Percentiles rank a stretch among this genome's conserved stretches.
These are phyloP conservation scores for Wolfiporia cocos DNA, from an alignment of 1,284 basidiomycete species.

Conservation along the genomic window DNA sequence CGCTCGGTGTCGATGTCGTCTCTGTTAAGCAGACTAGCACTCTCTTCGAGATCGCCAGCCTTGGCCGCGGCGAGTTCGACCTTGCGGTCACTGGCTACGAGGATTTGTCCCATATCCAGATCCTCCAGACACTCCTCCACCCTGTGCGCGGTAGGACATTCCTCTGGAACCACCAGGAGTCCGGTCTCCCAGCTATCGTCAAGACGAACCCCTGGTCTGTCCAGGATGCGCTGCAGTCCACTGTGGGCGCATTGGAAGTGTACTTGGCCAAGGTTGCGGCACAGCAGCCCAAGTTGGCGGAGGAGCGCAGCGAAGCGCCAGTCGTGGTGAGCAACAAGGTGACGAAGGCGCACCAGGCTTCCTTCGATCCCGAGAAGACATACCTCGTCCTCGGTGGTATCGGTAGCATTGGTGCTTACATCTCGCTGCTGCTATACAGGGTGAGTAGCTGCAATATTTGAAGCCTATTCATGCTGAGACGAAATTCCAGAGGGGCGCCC, in stretches of 20 bases:
- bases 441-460: no score
- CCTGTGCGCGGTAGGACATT: constrained; percentile 2
- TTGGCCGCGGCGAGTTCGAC: constrained; percentile 3
- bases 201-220: no score
- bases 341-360: neutral
- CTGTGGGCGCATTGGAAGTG: no score
- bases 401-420: constrained; percentile 23
- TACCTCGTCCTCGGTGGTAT: constrained; percentile 20
- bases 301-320: neutral
- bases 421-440: constrained; percentile 34
- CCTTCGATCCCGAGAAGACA: constrained; percentile 10
- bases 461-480: no score
- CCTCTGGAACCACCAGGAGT: no score
- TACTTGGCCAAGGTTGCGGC: neutral
- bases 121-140: constrained; percentile 2
- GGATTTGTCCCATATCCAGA: constrained; percentile 4
- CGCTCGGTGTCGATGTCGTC: constrained; percentile 3
- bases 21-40: neutral
- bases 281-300: neutral
- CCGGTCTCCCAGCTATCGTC: no score
- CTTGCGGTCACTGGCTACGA: constrained; percentile 11
- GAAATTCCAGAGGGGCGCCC: constrained; percentile 29
- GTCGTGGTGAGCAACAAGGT: no score
- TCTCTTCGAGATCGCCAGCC: constrained; percentile 3
- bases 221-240: no score